These are phyloP conservation scores for Glycine latifolia DNA, from an alignment of 306 rosid genomes.

Conservation along the genomic window DNA sequence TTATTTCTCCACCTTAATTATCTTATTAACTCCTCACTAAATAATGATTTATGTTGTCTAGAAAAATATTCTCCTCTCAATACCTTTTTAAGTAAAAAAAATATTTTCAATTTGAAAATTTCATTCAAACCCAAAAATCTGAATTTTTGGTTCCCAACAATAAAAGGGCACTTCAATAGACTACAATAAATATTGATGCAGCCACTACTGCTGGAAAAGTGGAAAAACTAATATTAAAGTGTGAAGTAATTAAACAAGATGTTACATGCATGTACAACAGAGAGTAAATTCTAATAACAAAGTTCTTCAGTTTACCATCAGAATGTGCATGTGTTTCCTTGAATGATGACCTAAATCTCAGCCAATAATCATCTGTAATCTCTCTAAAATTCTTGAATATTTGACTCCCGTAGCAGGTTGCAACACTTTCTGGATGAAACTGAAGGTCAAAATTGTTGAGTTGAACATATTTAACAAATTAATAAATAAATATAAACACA, in stretches of 20 bases:
- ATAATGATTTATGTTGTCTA: not conserved
- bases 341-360: constrained; percentile 59
- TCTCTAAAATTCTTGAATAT: constrained; percentile 87
- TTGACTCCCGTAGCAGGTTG: constrained; percentile 82
- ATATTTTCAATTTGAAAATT: not conserved
- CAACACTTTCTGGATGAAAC: constrained; percentile 99
- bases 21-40: not conserved
- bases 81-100: too few species aligned
- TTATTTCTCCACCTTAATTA: not conserved
- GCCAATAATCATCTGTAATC: constrained; percentile 86
- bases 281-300: constrained; percentile 14
- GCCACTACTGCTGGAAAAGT: not conserved
- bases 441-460: constrained; percentile 62
- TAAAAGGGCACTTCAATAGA: not conserved
- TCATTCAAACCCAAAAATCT: not conserved
- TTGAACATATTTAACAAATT: constrained; percentile 34
- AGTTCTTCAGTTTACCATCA: constrained; percentile 68
- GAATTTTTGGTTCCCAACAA: not conserved
- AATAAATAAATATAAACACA: constrained; percentile 39
- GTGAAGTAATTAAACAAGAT: not conserved
- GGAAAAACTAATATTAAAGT: not conserved
- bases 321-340: constrained; percentile 48
- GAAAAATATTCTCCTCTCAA: not conserved
- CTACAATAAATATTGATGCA: not conserved
- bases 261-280: constrained; percentile 19